phyloP scores from a whole-genome alignment of 176 grass and related monocot species.

The Olyra latifolia region DNA sequence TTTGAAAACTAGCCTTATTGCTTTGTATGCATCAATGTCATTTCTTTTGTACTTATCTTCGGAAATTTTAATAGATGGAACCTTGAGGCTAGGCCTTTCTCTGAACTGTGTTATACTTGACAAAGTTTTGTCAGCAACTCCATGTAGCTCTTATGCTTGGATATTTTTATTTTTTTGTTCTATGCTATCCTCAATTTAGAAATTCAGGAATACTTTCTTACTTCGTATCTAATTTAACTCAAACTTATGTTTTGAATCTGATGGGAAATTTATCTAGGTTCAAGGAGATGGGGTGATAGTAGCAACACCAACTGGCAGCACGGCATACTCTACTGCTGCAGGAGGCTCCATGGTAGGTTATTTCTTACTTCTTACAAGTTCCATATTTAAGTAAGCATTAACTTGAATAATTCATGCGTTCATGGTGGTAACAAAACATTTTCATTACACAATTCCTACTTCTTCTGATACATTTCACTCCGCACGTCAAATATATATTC shows the following conservation, averaged over 20 bases:
- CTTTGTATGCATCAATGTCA: slow-evolving; percentile 25
- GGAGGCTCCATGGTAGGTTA: slow-evolving; percentile 90
- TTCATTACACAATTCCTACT: not conserved
- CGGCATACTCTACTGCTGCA: slow-evolving; percentile 96
- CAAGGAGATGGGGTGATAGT: slow-evolving; percentile 99
- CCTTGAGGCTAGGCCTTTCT: slow-evolving; percentile 13
- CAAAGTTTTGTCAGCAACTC: not conserved
- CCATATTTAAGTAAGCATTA: not conserved
- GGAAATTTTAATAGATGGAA: slow-evolving; percentile 7
- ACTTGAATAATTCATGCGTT: not conserved
- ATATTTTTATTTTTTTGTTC: slow-evolving; percentile 25
- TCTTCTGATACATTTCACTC: slow-evolving; percentile 12
- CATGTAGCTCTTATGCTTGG: not conserved
- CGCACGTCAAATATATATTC: not conserved
- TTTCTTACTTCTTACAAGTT: slow-evolving; percentile 18
- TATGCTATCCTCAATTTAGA: not conserved
- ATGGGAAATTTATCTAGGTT: slow-evolving; percentile 64
- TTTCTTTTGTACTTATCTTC: slow-evolving; percentile 9
- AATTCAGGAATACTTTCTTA: not conserved
- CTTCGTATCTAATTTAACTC: not conserved
- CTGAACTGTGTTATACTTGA: slow-evolving; percentile 16
- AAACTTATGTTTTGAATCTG: slow-evolving; percentile 21
- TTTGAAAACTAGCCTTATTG: slow-evolving; percentile 25
- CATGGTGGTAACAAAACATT: slow-evolving; percentile 19
- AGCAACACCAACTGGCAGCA: slow-evolving; percentile 95